phyloP scores from a whole-genome alignment of 371 early-diverging fungal genomes.

The Choanephora cucurbitarum region DNA sequence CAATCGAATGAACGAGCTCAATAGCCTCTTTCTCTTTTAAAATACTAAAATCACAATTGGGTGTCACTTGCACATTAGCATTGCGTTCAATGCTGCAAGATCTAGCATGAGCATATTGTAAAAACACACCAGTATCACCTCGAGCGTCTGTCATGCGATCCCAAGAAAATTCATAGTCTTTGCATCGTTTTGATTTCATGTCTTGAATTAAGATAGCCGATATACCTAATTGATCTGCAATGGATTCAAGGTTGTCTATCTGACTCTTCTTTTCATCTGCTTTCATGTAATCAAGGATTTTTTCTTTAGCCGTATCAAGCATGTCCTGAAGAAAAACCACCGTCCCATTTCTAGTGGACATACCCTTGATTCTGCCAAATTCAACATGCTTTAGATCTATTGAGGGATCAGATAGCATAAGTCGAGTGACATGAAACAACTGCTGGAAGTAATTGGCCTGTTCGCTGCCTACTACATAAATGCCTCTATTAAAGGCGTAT shows the following conservation, averaged over 20 bases:
- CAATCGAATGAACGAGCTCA: constrained; percentile 73
- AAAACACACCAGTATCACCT: constrained; percentile 97
- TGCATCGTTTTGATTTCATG: constrained; percentile 87
- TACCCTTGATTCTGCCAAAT: constrained; percentile 95
- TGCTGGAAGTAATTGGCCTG: constrained; percentile 93
- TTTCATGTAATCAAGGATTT: constrained; percentile 87
- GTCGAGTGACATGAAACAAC: constrained; percentile 84
- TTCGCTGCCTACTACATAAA: constrained; percentile 93
- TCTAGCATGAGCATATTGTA: constrained; percentile 96
- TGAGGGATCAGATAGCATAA: constrained; percentile 18
- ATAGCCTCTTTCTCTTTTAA: constrained; percentile 72
- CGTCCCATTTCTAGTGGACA: constrained; percentile 96
- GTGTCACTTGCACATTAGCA: constrained; percentile 19
- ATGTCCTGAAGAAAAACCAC: constrained; percentile 98
- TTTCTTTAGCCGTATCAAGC: constrained; percentile 81
- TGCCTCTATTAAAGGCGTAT: constrained; percentile 75
- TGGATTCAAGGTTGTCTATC: constrained; percentile 53
- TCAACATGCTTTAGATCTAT: constrained; percentile 71
- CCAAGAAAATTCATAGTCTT: constrained; percentile 97
- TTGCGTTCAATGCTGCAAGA: constrained; percentile 68
- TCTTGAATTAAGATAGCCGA: constrained; percentile 95
- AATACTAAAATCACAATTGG: constrained; percentile 38
- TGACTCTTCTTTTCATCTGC: constrained; percentile 65
- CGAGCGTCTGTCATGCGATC: constrained; percentile 90
- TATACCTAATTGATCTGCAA: constrained; percentile 73